A percentile compares a stretch with the other conserved stretches of the same genome.
phyloP scores from a whole-genome alignment of 2,329 filamentous ascomycete species.

The Epichloe elymi region DNA sequence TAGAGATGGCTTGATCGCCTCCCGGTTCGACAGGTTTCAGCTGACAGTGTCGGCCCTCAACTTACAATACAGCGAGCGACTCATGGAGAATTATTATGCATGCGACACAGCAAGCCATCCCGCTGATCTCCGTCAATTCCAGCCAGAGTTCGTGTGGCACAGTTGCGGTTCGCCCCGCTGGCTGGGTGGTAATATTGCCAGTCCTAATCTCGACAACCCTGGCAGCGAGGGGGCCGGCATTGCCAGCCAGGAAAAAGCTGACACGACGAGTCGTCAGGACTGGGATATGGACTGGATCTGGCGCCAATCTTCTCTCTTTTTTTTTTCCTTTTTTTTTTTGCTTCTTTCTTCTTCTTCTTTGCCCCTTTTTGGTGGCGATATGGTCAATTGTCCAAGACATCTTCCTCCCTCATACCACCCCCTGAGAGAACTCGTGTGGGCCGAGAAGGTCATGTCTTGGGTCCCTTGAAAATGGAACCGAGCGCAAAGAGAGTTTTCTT shows the following conservation, averaged over 20 bases:
- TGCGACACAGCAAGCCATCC: slow-evolving; percentile 1
- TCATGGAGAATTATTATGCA: not conserved
- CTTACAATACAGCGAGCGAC: not conserved
- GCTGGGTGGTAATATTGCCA: not conserved
- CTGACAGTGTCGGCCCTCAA: not conserved
- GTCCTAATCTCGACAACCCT: not conserved
- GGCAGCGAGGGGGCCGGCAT: not conserved
- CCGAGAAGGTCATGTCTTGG: not conserved
- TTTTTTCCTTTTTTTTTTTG: not conserved
- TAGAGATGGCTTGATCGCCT: not conserved
- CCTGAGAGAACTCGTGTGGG: not conserved
- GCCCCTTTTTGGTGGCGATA: not conserved
- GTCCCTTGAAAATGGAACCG: not conserved
- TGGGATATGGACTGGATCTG: not conserved
- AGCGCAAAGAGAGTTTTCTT: not conserved
- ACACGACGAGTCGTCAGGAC: not conserved
- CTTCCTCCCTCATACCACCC: not conserved
- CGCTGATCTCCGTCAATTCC: not conserved
- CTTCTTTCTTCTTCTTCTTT: not conserved
- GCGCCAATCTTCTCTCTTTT: not conserved
- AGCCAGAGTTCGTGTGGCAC: not conserved
- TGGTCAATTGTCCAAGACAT: slow-evolving; percentile 1
- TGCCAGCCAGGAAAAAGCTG: not conserved
- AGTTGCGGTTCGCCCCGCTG: slow-evolving; percentile 2
- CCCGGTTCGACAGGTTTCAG: not conserved